Base-by-base conservation (phyloP, 331 rosid species). In the Spiraea crenata region DNA sequence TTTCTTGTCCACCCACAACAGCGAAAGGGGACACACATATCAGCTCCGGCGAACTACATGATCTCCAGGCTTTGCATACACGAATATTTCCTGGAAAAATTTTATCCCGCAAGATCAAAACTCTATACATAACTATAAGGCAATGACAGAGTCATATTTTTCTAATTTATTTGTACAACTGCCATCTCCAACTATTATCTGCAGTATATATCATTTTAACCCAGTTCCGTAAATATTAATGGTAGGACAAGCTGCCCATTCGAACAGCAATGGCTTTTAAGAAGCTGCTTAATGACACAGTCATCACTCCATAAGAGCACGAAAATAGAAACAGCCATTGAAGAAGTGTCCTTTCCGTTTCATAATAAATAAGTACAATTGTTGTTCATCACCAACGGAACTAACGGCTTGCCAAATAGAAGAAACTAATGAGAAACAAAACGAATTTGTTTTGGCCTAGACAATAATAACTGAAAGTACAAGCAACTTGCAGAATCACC, bases 41-140 rank as follows among this genome's bases (percentile, higher is more conserved):
- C 86, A 92, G 80, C 91, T 90, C 96, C 4, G 98, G 96, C n/a
- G 92, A 83, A 85, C 81, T 82, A 86, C 85, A 85, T 41, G 96
- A 74, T 73, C 85, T 90, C 89, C 90, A 90, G 16, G 88, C 74
- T 75, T 83, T 89, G 84, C 87, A 79, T 63, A 85, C 17, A 65
- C 84, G 91, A 62, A 83, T 67, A 67, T 83, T 88, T 68, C 95
- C 98, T 92, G 92, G 52, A 89, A 57, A 65, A 25, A 25, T 25
- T 20, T 58, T 25, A 75, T 49, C 37, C 16, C 52, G 63, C 38
- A 45, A 5, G 17, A 54, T 63, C 7, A 39, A 66, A 61, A 50
- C 49, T 72, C 66, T 78, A 35, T 37, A 34, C 42, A 39, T 3
- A 55, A 48, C 19, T 55, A 38, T 15, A 60, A 34, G 49, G 55